phyloP scores from a whole-genome alignment of 2,329 filamentous ascomycete species.

The Hymenoscyphus fraxineus region DNA sequence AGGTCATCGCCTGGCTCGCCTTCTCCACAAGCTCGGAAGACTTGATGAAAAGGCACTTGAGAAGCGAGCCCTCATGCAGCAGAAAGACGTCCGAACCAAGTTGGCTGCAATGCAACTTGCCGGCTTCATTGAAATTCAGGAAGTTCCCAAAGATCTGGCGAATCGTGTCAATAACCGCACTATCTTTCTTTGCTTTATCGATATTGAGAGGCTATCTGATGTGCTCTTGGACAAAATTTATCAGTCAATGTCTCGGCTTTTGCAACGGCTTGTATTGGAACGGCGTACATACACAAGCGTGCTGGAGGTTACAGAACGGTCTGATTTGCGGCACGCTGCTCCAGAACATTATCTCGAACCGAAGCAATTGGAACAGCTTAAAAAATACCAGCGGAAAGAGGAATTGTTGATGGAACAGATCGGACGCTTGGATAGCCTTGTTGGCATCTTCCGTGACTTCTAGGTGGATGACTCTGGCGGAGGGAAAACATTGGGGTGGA shows the following conservation, averaged over 20 bases:
- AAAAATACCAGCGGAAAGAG: slow-evolving; percentile 58
- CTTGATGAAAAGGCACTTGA: slow-evolving; percentile 91
- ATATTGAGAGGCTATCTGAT: slow-evolving; percentile 65
- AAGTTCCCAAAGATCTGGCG: slow-evolving; percentile 84
- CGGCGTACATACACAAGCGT: slow-evolving; percentile 67
- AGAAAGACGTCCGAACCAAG: slow-evolving; percentile 78
- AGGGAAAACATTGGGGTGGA: background rate
- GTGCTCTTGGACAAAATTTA: slow-evolving; percentile 78
- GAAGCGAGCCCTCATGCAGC: slow-evolving; percentile 75
- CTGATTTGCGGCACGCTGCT: slow-evolving; percentile 80
- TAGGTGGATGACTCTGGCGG: slow-evolving; percentile 34
- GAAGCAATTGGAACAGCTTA: slow-evolving; percentile 65
- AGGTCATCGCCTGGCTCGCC: slow-evolving; percentile 78
- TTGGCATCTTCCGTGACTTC: slow-evolving; percentile 78
- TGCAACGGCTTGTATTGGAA: slow-evolving; percentile 78
- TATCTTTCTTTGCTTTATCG: slow-evolving; percentile 89
- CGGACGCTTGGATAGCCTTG: slow-evolving; percentile 75
- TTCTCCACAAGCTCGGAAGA: slow-evolving; percentile 82
- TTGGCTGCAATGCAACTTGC: slow-evolving; percentile 82
- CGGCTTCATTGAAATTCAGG: slow-evolving; percentile 86
- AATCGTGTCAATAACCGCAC: slow-evolving; percentile 69
- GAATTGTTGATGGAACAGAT: slow-evolving; percentile 76
- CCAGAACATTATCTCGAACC: slow-evolving; percentile 69
- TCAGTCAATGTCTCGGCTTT: slow-evolving; percentile 80
- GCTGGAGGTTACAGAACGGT: slow-evolving; percentile 76